Conservation (phyloP, 2,329 filamentous ascomycete genomes). For the Fusarium newnesense region DNA sequence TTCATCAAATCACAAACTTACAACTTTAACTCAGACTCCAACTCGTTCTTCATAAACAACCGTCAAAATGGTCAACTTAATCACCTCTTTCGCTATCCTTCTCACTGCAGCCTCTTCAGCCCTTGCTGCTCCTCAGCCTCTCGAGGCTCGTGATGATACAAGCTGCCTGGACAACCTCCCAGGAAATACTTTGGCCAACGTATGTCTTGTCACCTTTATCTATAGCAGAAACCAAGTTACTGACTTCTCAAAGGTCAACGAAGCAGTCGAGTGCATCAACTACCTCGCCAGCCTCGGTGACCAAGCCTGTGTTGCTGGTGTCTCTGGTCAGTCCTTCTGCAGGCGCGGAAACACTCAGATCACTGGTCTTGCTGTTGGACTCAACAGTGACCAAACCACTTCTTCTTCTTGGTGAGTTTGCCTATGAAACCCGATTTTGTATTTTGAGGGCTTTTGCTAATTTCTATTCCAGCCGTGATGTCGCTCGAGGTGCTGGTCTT, state of each 20-base stretch:
- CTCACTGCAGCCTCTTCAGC: neutral
- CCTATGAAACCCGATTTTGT: neutral
- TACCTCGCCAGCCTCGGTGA: conserved; percentile 20
- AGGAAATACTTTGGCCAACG: neutral
- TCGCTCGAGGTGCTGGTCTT: conserved; percentile 14
- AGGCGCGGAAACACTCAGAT: conserved; percentile 25
- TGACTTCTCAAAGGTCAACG: neutral
- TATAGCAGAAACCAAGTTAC: fast-evolving
- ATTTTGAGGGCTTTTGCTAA: neutral
- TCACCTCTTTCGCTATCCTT: neutral
- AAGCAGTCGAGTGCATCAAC: conserved; percentile 19
- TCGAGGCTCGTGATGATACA: neutral
- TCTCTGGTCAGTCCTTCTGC: conserved; percentile 10
- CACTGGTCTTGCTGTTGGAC: neutral
- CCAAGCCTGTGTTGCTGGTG: neutral
- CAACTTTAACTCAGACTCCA: neutral
- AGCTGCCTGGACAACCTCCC: conserved; percentile 10
- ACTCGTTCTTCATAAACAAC: neutral
- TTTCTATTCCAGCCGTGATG: neutral
- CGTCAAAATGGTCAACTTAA: conserved; percentile 20
- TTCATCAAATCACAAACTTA: neutral
- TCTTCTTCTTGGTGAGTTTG: conserved; percentile 8
- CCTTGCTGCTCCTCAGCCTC: neutral
- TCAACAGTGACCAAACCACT: neutral
- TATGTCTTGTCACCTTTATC: neutral